Evolutionary conservation across 495 filamentous ascomycete genomes (phyloP).

Genomic region (Neurospora sp.): DNA sequence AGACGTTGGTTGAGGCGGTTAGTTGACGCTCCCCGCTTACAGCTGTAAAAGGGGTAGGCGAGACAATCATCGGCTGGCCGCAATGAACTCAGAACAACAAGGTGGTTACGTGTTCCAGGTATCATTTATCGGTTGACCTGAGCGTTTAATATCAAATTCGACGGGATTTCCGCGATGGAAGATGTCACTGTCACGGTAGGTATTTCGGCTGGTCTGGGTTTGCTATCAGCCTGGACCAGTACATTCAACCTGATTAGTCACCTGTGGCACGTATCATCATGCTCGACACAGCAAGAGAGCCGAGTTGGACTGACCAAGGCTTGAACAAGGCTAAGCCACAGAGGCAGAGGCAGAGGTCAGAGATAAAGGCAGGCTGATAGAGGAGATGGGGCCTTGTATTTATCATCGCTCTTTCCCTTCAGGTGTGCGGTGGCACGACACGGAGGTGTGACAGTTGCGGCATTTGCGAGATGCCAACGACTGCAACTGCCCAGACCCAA

Average conservation of each 20-base stretch:
- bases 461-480: neutral
- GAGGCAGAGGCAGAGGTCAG: neutral
- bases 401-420: neutral
- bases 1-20: neutral
- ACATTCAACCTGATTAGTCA: neutral
- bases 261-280: neutral
- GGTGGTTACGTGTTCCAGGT: neutral
- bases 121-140: neutral
- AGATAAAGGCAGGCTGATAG: neutral
- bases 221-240: neutral
- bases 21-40: neutral
- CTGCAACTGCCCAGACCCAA: neutral
- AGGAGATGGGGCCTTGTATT: neutral
- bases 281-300: neutral
- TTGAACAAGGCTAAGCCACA: neutral
- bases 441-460: neutral
- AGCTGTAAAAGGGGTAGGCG: neutral
- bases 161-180: neutral
- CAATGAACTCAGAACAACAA: neutral
- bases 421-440: neutral
- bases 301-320: neutral
- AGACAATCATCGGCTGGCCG: neutral
- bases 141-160: neutral
- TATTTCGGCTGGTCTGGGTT: neutral
- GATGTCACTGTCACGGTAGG: neutral